Evolutionary conservation across 306 rosid genomes (phyloP).

Genomic region (Quercus cerris): DNA sequence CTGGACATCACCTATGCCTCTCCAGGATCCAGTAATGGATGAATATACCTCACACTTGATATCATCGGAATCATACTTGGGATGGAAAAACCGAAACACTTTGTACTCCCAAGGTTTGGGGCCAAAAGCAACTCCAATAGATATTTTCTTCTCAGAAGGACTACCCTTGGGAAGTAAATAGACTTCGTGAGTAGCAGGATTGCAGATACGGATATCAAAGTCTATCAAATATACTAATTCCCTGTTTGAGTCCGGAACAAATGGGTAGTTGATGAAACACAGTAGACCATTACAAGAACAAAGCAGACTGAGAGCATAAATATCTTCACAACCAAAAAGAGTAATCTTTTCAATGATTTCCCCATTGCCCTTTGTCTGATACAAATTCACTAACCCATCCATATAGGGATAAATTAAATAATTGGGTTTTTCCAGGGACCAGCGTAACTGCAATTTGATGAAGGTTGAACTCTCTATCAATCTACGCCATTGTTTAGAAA

Average conservation of each 20-base stretch:
- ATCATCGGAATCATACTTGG: background rate
- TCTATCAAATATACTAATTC: background rate
- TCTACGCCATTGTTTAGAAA: constrained; percentile 12
- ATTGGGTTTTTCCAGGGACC: background rate
- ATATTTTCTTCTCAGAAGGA: constrained; percentile 2
- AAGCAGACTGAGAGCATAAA: constrained; percentile 13
- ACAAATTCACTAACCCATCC: constrained; percentile 4
- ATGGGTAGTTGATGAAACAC: constrained; percentile 26
- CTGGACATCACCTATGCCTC: constrained; percentile 17
- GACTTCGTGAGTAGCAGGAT: constrained; percentile 22
- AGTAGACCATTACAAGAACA: constrained; percentile 27
- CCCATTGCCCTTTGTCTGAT: constrained; percentile 13
- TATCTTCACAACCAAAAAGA: constrained; percentile 10
- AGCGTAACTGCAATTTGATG: constrained; percentile 12
- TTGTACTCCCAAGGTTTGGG: constrained; percentile 16
- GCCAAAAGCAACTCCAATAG: constrained; percentile 31
- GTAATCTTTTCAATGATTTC: background rate
- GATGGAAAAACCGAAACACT: constrained; percentile 21
- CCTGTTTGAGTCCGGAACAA: background rate
- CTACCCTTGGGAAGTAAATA: constrained; percentile 19
- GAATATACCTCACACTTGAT: constrained; percentile 27
- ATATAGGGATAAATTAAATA: constrained; percentile 21
- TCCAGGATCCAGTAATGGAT: constrained; percentile 21
- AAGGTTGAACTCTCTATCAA: constrained; percentile 15
- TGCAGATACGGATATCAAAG: constrained; percentile 28